Conservation (phyloP, 2,329 filamentous ascomycete genomes). For the Seiridium cupressi region DNA sequence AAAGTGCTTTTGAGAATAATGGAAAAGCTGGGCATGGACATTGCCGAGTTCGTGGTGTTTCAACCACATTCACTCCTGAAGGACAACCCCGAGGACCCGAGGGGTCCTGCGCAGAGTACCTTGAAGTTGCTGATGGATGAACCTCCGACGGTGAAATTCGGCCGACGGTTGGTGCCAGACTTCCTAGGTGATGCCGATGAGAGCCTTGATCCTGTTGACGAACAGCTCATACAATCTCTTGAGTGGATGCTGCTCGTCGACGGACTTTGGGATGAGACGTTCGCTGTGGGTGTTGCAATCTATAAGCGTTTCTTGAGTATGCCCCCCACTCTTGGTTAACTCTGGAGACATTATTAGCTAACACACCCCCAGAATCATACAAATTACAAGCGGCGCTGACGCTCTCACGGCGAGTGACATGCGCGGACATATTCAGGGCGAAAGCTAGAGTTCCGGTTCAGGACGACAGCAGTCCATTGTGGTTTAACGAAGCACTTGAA, state of each 20-base stretch:
- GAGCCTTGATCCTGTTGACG: constrained; percentile 59
- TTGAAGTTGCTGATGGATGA: constrained; percentile 51
- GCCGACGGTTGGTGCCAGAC: constrained; percentile 65
- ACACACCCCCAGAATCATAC: constrained; percentile 37
- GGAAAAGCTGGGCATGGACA: constrained; percentile 69
- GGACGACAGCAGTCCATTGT: constrained; percentile 30
- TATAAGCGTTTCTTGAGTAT: constrained; percentile 83
- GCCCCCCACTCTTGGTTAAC: constrained; percentile 31
- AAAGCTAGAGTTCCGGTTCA: constrained; percentile 28
- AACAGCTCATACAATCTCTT: constrained; percentile 71
- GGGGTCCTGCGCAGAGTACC: constrained; percentile 38
- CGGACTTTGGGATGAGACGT: constrained; percentile 69
- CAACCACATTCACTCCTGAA: constrained; percentile 57
- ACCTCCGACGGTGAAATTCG: constrained; percentile 52
- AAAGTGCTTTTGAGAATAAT: constrained; percentile 71
- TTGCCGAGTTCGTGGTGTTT: constrained; percentile 68
- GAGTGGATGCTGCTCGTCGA: constrained; percentile 82
- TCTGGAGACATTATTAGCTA: not conserved
- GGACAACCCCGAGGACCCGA: constrained; percentile 36
- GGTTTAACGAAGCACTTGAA: constrained; percentile 25
- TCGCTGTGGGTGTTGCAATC: constrained; percentile 66
- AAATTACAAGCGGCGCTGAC: constrained; percentile 54
- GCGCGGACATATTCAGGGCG: constrained; percentile 43
- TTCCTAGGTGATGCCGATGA: constrained; percentile 66
- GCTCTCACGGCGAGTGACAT: constrained; percentile 50